Evolutionary conservation across 345 rosid genomes (phyloP).

Genomic region (Lepidium didymum): DNA sequence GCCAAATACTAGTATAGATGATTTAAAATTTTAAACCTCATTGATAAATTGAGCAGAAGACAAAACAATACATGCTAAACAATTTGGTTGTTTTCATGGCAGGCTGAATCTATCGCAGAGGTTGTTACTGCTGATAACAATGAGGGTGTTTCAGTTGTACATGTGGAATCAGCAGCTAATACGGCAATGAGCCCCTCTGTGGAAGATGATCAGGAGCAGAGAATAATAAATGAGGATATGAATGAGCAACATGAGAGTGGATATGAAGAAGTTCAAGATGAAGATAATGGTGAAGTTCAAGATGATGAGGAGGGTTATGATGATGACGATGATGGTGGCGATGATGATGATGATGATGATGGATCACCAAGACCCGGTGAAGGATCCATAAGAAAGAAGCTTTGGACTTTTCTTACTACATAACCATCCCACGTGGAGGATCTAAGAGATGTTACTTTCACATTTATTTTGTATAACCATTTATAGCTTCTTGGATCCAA

Average conservation of each 20-base stretch:
- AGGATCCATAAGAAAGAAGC: constrained; percentile 61
- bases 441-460: constrained; percentile 25
- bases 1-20: background rate
- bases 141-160: constrained; percentile 28
- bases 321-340: constrained; percentile 33
- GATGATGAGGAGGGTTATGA: constrained; percentile 35
- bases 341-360: constrained; percentile 33
- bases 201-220: constrained; percentile 44
- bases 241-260: constrained; percentile 31
- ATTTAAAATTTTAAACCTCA: background rate
- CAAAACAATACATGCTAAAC: background rate
- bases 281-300: constrained; percentile 15
- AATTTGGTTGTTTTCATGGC: constrained; percentile 15
- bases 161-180: constrained; percentile 32
- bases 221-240: constrained; percentile 35
- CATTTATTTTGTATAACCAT: constrained; percentile 23
- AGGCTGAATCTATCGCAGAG: constrained; percentile 34
- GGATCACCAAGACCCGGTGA: constrained; percentile 49
- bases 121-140: constrained; percentile 26
- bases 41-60: background rate
- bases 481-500: constrained; percentile 15
- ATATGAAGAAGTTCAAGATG: constrained; percentile 22
- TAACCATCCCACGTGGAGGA: constrained; percentile 28
- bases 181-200: constrained; percentile 24
- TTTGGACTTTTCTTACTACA: constrained; percentile 78